These are phyloP conservation scores for Scenedesmus sp. DNA, from an alignment of 163 green algal species.

Conservation along the genomic window DNA sequence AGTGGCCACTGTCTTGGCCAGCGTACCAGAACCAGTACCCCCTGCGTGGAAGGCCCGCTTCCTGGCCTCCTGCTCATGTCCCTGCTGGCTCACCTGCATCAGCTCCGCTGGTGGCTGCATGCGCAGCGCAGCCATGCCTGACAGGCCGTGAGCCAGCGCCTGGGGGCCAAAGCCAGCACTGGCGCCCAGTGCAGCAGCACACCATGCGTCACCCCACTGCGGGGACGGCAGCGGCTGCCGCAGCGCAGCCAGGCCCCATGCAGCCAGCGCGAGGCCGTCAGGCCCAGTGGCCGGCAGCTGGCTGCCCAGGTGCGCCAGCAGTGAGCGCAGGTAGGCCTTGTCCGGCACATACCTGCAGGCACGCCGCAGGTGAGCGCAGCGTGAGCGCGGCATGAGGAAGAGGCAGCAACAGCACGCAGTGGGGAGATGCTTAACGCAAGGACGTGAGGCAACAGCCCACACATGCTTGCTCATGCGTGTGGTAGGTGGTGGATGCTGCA, in stretches of 20 bases:
- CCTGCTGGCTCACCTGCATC: constrained; percentile 28
- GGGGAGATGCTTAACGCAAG: no score
- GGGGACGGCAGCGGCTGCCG: constrained; percentile 8
- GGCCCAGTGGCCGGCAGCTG: not conserved
- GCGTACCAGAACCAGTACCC: no score
- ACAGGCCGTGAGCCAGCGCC: constrained; percentile 21
- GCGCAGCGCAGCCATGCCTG: constrained; percentile 46
- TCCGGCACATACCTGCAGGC: constrained; percentile 50
- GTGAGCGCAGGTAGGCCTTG: constrained; percentile 10
- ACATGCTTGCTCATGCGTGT: no score
- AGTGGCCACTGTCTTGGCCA: no score
- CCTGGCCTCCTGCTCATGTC: no score
- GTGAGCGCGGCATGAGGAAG: not conserved
- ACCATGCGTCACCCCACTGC: constrained; percentile 22
- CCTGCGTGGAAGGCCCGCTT: no score
- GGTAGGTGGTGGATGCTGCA: no score
- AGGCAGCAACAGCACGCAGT: not conserved
- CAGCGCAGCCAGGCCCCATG: constrained; percentile 42
- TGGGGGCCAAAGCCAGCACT: constrained; percentile 1
- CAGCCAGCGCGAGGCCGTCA: constrained; percentile 32
- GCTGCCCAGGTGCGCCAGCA: constrained; percentile 21
- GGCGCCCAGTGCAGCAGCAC: not conserved
- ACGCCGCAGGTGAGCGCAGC: not conserved
- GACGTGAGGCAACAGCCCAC: no score
- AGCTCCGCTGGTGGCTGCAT: constrained; percentile 28